Evolutionary conservation across 2,329 filamentous ascomycete genomes (phyloP), one percentile per base, ranked within the genome.

Genomic region (Pyrenochaeta sp.): DNA sequence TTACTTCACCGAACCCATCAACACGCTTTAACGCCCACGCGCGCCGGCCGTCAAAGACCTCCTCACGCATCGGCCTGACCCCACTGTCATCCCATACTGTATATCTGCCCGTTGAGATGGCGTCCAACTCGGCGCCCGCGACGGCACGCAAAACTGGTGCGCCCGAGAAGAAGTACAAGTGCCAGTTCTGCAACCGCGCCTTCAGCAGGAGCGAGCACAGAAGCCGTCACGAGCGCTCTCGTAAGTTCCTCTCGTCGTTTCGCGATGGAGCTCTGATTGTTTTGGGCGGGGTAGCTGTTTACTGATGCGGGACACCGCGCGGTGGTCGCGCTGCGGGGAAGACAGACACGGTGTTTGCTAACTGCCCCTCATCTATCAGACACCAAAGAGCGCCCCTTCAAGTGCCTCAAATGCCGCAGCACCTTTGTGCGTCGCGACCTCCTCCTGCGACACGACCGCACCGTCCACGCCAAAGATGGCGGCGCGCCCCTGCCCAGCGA

Each of bases 91-190:
- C 48, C 37, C 46, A 54, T 30, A 39, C 43, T 34, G 32, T 54
- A 36, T 45, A 36, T 36, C n/a, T n/a, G 24, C 88, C 90, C 82
- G 86, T 89, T 78, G 86, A 72, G 51, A 78, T 90, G 80, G 88
- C 88, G 72, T 84, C 90, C 75, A 83, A 87, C 75, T 87, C 92
- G 75, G 86, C 89, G 75, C 72, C 77, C 60, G 86, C 90, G 77
- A 86, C 87, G 71, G 85, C 90, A 74, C 88, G 91, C 80, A 96
- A 96, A 82, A 81, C 90, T 67, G 72, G 74, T 61, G 90, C 88
- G 71, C 92, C 93, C 55, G 95, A 98, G 84, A 94, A 96, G 85
- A 97, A 97, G 82, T 99, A 99, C 88, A 97, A 98, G 80, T 99
- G 95, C 83, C 93, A 97, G 84, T 98, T 97, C 81, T 98, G 95